Evolutionary conservation across 176 grass and related monocot genomes (phyloP).

Genomic region (Bromus sterilis): DNA sequence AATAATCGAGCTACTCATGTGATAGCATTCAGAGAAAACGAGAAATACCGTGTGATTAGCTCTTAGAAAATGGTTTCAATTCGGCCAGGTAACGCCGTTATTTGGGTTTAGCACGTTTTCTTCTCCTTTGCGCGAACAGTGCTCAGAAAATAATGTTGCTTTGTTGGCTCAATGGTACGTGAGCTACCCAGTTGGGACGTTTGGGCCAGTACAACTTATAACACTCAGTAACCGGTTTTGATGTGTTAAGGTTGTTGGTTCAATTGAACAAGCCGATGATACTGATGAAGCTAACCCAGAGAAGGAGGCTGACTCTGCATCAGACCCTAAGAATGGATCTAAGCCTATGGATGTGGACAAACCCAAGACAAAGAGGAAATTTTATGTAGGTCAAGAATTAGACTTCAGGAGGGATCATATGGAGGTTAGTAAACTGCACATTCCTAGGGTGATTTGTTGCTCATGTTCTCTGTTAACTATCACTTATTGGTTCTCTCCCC

Average conservation of each 20-base stretch:
- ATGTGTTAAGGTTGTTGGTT: slow-evolving; percentile 74
- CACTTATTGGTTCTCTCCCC: slow-evolving; percentile 10
- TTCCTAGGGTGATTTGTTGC: not conserved
- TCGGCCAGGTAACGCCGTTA: not conserved
- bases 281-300: slow-evolving; percentile 57
- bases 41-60: not conserved
- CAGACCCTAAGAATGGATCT: slow-evolving; percentile 71
- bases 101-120: not conserved
- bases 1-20: not conserved
- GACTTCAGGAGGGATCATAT: slow-evolving; percentile 93
- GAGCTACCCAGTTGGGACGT: not conserved
- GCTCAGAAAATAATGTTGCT: not conserved
- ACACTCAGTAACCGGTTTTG: not conserved
- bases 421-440: slow-evolving; percentile 57
- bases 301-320: slow-evolving; percentile 56
- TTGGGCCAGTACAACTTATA: not conserved
- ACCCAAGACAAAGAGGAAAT: slow-evolving; percentile 63
- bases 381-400: slow-evolving; percentile 92
- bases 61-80: not conserved
- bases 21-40: not conserved
- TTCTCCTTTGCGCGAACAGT: not conserved
- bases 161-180: not conserved
- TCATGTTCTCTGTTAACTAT: slow-evolving; percentile 4
- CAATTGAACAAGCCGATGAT: slow-evolving; percentile 64
- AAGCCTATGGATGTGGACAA: slow-evolving; percentile 76